These are phyloP conservation scores for Pseudozyma tsukubaensis DNA, from an alignment of 1,284 basidiomycete species.

Conservation along the genomic window DNA sequence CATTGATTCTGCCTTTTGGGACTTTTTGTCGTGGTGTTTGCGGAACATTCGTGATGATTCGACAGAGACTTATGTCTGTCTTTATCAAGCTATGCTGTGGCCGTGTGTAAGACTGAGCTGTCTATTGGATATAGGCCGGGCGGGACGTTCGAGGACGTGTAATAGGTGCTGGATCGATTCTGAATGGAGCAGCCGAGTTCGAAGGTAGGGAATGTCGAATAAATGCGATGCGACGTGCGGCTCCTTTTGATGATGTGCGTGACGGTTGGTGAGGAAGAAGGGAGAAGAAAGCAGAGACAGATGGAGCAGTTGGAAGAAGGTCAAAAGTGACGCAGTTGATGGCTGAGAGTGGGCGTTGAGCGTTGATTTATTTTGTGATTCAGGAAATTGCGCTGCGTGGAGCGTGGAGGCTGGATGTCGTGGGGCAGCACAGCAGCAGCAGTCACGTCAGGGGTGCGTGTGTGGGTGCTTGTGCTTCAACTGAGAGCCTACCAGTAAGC, in stretches of 20 bases:
- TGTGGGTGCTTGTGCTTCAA: background rate
- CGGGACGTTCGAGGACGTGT: background rate
- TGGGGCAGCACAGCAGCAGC: background rate
- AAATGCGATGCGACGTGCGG: too few relatives aligned
- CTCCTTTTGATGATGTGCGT: too few relatives aligned
- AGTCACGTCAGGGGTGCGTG: constrained; percentile 4
- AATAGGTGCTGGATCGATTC: too few relatives aligned
- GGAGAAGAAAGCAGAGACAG: constrained; percentile 3
- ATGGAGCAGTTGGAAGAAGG: background rate
- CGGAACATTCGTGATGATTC: constrained; percentile 38
- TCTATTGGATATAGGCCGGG: constrained; percentile 2
- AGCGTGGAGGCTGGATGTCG: constrained; percentile 5
- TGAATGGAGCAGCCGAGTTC: background rate
- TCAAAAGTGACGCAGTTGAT: constrained; percentile 7
- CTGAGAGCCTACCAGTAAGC: background rate
- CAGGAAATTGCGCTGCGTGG: constrained; percentile 11
- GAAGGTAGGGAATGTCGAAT: background rate
- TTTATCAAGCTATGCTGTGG: constrained; percentile 4
- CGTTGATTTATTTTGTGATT: constrained; percentile 1
- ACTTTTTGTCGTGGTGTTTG: constrained; percentile 54
- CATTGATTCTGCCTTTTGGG: constrained; percentile 25
- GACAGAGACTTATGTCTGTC: background rate
- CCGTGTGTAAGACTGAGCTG: background rate
- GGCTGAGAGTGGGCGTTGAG: background rate
- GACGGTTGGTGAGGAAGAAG: background rate